A percentile compares a stretch with the other conserved stretches of the same genome.
phyloP scores from a whole-genome alignment of 164 flowering plant species.

The Magnolia sinica region DNA sequence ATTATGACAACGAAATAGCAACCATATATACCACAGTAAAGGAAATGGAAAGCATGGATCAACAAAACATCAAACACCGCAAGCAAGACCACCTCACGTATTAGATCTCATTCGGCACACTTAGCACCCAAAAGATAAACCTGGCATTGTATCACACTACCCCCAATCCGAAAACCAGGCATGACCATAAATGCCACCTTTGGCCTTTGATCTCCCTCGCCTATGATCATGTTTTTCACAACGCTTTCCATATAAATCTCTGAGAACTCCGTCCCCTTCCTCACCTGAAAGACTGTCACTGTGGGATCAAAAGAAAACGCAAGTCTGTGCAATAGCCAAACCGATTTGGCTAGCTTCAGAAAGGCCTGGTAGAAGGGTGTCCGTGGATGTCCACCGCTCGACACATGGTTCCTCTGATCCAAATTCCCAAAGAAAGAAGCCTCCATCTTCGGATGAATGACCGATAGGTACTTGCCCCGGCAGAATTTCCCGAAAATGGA shows the following conservation, averaged over 20 bases:
- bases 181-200: constrained; percentile 88
- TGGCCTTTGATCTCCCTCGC: constrained; percentile 50
- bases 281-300: constrained; percentile 75
- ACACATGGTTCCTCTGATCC: constrained; percentile 76
- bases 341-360: constrained; percentile 76
- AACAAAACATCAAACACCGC: background rate
- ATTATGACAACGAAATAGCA: no score
- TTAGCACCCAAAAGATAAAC: constrained; percentile 80
- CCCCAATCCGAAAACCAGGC: constrained; percentile 87
- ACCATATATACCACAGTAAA: background rate
- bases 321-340: constrained; percentile 86
- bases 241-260: constrained; percentile 93
- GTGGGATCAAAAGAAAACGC: constrained; percentile 77
- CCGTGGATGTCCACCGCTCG: constrained; percentile 91
- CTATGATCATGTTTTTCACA: constrained; percentile 53
- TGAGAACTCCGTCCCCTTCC: constrained; percentile 74
- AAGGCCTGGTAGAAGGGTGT: constrained; percentile 95
- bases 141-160: constrained; percentile 64
- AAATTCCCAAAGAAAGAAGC: constrained; percentile 85
- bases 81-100: background rate
- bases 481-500: constrained; percentile 79
- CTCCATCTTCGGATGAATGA: constrained; percentile 93
- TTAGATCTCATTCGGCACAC: constrained; percentile 43
- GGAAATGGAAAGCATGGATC: background rate
- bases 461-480: constrained; percentile 66